Conservation (phyloP, 1,139 yeast genomes). For the Taphrina confusa region DNA sequence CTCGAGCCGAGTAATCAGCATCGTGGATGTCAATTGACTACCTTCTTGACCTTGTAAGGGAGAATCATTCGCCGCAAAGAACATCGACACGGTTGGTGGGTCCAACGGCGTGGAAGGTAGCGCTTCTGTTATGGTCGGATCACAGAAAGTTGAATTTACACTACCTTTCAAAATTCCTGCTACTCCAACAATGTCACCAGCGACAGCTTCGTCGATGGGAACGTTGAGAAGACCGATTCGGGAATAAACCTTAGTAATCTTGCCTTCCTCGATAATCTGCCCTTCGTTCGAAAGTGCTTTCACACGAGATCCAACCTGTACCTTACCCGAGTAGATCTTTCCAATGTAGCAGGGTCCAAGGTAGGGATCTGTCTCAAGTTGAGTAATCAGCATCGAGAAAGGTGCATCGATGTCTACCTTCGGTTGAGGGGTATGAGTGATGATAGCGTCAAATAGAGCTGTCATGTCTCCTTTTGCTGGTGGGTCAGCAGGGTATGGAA, state of each 20-base stretch:
- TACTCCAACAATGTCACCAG: slow-evolving; percentile 31
- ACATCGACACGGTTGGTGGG: slow-evolving; percentile 34
- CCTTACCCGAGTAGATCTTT: slow-evolving; percentile 30
- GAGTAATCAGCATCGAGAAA: slow-evolving; percentile 31
- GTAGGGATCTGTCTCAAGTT: slow-evolving; percentile 27
- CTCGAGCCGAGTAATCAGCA: slow-evolving; percentile 17
- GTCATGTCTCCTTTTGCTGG: slow-evolving; percentile 24
- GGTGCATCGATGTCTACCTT: slow-evolving; percentile 23
- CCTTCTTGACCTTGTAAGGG: slow-evolving; percentile 33
- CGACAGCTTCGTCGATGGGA: slow-evolving; percentile 26
- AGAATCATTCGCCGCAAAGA: slow-evolving; percentile 32
- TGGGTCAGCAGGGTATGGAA: slow-evolving; percentile 7
- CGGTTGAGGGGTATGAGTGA: slow-evolving; percentile 29
- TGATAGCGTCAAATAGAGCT: slow-evolving; percentile 28
- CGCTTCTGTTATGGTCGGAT: slow-evolving; percentile 7
- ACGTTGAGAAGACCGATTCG: slow-evolving; percentile 26
- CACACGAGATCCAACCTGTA: slow-evolving; percentile 15
- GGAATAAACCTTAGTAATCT: slow-evolving; percentile 30
- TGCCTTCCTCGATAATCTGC: slow-evolving; percentile 27
- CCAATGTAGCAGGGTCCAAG: slow-evolving; percentile 32
- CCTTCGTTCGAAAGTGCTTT: slow-evolving; percentile 33
- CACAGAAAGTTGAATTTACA: slow-evolving; percentile 32
- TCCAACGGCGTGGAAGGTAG: slow-evolving; percentile 29
- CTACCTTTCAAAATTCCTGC: slow-evolving; percentile 31
- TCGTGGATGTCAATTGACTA: slow-evolving; percentile 23